Conservation (phyloP, 2,329 filamentous ascomycete species). For the Fusarium sp. region DNA sequence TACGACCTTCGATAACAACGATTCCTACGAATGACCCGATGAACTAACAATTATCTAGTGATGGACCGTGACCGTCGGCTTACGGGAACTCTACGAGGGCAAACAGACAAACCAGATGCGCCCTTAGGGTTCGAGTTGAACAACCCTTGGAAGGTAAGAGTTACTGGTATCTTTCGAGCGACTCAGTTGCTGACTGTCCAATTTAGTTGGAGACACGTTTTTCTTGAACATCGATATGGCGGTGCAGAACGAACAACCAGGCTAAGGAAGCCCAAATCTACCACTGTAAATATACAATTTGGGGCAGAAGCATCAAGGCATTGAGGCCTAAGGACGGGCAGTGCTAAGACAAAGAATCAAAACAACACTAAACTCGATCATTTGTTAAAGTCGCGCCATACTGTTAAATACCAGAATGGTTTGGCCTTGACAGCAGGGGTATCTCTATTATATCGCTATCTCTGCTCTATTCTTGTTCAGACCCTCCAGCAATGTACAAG, state of each 20-base stretch:
- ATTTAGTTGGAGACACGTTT: slow-evolving; percentile 67
- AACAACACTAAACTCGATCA: slow-evolving; percentile 14
- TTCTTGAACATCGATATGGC: slow-evolving; percentile 52
- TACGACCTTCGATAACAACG: slow-evolving; percentile 50
- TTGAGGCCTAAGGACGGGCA: slow-evolving; percentile 9
- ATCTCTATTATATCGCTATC: slow-evolving; percentile 63
- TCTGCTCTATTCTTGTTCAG: slow-evolving; percentile 83
- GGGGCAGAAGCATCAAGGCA: slow-evolving; percentile 15
- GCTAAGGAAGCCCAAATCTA: slow-evolving; percentile 21
- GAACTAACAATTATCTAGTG: slow-evolving; percentile 60
- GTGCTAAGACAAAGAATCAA: slow-evolving; percentile 36
- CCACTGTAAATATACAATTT: slow-evolving; percentile 44
- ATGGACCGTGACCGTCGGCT: slow-evolving; percentile 74
- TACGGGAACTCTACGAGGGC: slow-evolving; percentile 70
- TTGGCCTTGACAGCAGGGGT: slow-evolving; percentile 13
- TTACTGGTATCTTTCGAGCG: background rate
- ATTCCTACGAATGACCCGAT: background rate
- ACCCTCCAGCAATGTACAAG: slow-evolving; percentile 88
- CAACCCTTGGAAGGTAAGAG: slow-evolving; percentile 73
- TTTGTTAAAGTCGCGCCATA: background rate
- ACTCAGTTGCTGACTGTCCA: slow-evolving; percentile 3
- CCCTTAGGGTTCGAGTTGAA: slow-evolving; percentile 72
- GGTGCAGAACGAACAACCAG: slow-evolving; percentile 23
- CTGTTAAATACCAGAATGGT: background rate
- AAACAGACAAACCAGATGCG: slow-evolving; percentile 67